Base-by-base conservation (phyloP, 805 yeast species). In the Blastobotrys peoriensis region DNA sequence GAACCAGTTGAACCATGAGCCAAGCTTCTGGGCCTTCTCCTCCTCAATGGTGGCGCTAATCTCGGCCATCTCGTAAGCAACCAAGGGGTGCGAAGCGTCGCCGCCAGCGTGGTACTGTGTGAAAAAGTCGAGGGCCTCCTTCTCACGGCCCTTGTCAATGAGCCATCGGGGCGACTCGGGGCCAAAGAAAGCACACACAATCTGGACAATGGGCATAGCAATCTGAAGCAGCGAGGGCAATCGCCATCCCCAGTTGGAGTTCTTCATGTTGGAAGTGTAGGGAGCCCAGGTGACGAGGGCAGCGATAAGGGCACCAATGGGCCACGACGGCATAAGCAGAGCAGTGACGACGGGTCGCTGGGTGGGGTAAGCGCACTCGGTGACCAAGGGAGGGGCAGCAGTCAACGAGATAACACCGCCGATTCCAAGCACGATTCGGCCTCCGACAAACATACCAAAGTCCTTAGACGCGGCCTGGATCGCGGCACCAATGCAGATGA, bases 101-200 rank as follows among this genome's bases (percentile, higher is more conserved):
- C 50, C 46, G 21, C 39, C 40, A 10, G 42, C 51, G 16, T 49
- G 52, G 27, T 40, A 49, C 37, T 43, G 40, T 5, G 33, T 28
- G 17, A 49, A 47, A 22, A 47, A 73, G 45, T 73, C 76, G 41
- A 49, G 52, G n/a, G 61, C 64, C 44, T 59, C 58, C 30, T 25
- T 25, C 30, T 25, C 30, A 25, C 30, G 30, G n/a, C 28, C 45
- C 5, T 25, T 36, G 17, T 18, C 33, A 8, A 87, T 86, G 56
- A 74, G 81, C 62, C 71, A 87, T 47, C 96, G 69, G 0, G 96
- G 96, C 36, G 86, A 76, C 59, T 86, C 95, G 0, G 96, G 96
- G 15, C 86, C 63, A 35, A 76, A 73, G 40, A 65, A 55, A 25
- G 69, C 73, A 50, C 81, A 76, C 50, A 79, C 70, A 6, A 86